A percentile compares a stretch with the other conserved stretches of the same genome.
phyloP scores from a whole-genome alignment of 306 rosid species.

The Erythrophleum fordii region DNA sequence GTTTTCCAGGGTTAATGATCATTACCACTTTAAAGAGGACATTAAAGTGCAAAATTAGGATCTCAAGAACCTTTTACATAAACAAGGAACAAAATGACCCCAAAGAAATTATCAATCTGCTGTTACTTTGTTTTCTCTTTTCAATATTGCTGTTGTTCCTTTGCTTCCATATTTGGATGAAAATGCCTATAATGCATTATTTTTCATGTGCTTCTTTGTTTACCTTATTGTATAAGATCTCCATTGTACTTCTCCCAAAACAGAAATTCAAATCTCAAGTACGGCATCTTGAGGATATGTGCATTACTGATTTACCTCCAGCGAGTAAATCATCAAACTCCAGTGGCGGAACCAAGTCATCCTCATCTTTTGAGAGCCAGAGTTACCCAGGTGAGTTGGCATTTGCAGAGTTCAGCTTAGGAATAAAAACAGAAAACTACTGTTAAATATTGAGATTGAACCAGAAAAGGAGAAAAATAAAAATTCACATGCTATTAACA shows the following conservation, averaged over 20 bases:
- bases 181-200: conserved; percentile 2
- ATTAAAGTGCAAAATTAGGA: too few relatives aligned
- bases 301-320: background rate
- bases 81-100: background rate
- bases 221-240: background rate
- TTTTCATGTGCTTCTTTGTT: background rate
- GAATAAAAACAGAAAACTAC: background rate
- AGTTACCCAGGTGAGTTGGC: conserved; percentile 18
- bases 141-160: background rate
- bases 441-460: conserved; percentile 18
- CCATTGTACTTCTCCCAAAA: background rate
- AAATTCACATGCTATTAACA: background rate
- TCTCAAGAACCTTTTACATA: background rate
- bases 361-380: background rate
- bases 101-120: background rate
- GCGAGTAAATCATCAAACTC: background rate
- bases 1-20: too few relatives aligned
- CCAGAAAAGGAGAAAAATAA: background rate
- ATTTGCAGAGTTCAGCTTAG: background rate
- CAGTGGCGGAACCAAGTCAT: background rate
- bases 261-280: conserved; percentile 30
- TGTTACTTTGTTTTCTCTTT: background rate
- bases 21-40: too few relatives aligned
- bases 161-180: background rate
- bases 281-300: too few relatives aligned